Evolutionary conservation across 2,329 filamentous ascomycete genomes (phyloP).

Genomic region (Ceratocystis diversiconidia): DNA sequence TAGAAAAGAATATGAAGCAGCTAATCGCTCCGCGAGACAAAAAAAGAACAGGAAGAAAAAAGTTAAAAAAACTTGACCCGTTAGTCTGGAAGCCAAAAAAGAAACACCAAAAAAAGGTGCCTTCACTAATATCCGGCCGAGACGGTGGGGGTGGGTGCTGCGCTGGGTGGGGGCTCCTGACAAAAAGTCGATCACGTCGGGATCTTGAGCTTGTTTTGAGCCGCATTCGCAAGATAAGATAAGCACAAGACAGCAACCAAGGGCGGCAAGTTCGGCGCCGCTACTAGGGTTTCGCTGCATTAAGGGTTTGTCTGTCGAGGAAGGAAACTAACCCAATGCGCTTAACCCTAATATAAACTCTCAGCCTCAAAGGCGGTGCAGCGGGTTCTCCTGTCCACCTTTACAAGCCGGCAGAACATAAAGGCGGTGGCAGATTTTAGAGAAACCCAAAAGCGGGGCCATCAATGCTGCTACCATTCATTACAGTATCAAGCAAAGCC

Average conservation of each 20-base stretch:
- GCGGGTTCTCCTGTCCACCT: neutral
- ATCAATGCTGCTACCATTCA: neutral
- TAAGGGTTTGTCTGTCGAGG: no score
- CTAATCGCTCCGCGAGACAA: neutral
- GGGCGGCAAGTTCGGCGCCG: neutral
- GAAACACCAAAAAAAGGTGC: neutral
- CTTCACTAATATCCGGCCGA: neutral
- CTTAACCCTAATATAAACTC: neutral
- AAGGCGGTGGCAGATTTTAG: neutral
- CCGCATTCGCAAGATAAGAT: constrained; percentile 2
- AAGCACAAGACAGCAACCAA: neutral
- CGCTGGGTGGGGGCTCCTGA: neutral
- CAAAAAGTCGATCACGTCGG: neutral
- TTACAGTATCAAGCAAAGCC: neutral
- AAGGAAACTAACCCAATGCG: neutral
- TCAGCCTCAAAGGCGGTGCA: neutral
- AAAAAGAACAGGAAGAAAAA: neutral
- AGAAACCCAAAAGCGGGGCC: neutral
- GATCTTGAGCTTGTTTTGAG: constrained; percentile 9
- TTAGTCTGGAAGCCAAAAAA: neutral
- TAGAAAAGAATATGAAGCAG: neutral
- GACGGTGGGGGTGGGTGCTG: neutral
- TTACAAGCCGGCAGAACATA: neutral
- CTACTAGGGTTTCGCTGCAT: neutral
- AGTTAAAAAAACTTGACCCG: neutral